Base-by-base conservation (phyloP, 2,329 filamentous ascomycete species). In the Bipolaris oryzae region DNA sequence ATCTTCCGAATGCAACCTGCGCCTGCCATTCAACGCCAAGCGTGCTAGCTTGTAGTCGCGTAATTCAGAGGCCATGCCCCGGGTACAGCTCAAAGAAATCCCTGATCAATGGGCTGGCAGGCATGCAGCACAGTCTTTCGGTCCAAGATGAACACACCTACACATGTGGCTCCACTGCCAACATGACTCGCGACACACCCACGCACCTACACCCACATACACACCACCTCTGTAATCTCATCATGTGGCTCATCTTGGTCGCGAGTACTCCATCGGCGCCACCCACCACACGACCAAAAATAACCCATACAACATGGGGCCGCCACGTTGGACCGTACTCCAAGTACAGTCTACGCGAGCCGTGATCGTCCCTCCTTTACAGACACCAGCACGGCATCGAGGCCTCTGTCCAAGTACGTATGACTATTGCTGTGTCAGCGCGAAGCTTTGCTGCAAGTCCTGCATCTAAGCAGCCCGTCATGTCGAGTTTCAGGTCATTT, bases 21-120 rank as follows among this genome's bases (percentile, higher is more conserved):
- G 31, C 7, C 18, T 41, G 43, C 31, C 20, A 43, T 39, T 38
- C 21, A 18, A 34, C 11, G 50, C 54, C 50, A 47, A 57, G 50
- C 3, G 10, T 4, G 21, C 11, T 57, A 57, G 54, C 44, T 38
- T 57, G 54, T 57, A 57, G 54, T 57, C 54, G 54, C 43, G 35
- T 57, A 46, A 20, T 33, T 28, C 11, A 25, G 18, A 16, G 34
- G 35, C 50, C 39, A 31, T 51, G 41, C 5, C 25, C 39, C 41
- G 35, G 28, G 18, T 54, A 45, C 33, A 57, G n/a, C 33, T 41
- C 16, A 16, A 7, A 21, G 11, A 28, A 34, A 43, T 43, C 38
- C 25, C 9, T 38, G 38, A 38, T 28, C 44, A 28, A 21, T 25
- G 44, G 44, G 50, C 35, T 25, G 43, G 47, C 31, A 51, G 11